phyloP scores from a whole-genome alignment of 2,329 filamentous ascomycete species.

The Ascochyta rabiei region DNA sequence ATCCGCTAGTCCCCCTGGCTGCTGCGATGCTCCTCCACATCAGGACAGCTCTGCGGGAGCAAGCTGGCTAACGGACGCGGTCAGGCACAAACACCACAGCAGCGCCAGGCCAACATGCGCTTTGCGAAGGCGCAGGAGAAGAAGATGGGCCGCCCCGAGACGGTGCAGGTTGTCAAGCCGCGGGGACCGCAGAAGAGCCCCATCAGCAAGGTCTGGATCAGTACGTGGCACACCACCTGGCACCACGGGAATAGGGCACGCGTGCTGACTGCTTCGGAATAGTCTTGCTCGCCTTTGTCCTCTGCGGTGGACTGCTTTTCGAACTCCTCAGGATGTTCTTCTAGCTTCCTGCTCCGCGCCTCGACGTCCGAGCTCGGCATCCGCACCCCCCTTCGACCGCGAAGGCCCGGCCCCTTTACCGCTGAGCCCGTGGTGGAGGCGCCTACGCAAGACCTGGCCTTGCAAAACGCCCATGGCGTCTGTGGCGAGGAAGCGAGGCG shows the following conservation, averaged over 20 bases:
- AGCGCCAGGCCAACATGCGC: conserved; percentile 79
- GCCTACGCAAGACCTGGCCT: too few species aligned
- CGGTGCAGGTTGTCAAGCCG: conserved; percentile 58
- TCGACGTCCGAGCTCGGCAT: background rate
- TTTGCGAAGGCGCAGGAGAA: conserved; percentile 75
- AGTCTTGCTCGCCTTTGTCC: conserved; percentile 68
- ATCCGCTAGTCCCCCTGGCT: conserved; percentile 2
- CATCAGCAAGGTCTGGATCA: conserved; percentile 63
- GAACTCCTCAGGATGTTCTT: conserved; percentile 60
- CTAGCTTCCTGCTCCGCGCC: conserved; percentile 18
- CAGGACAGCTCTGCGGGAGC: background rate
- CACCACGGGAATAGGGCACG: background rate
- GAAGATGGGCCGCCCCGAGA: conserved; percentile 71
- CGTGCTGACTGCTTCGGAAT: background rate
- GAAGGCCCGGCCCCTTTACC: background rate
- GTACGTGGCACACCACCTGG: conserved; percentile 53
- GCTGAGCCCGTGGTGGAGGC: too few species aligned
- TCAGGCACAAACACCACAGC: conserved; percentile 82
- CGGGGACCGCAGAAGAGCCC: conserved; percentile 56
- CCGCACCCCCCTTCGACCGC: background rate
- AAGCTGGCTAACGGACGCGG: background rate
- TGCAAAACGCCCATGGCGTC: background rate
- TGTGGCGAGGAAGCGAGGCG: background rate
- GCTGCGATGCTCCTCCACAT: conserved; percentile 5
- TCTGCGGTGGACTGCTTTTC: conserved; percentile 66